phyloP scores from a whole-genome alignment of 2,329 filamentous ascomycete genomes.

The Diaporthe vexans region DNA sequence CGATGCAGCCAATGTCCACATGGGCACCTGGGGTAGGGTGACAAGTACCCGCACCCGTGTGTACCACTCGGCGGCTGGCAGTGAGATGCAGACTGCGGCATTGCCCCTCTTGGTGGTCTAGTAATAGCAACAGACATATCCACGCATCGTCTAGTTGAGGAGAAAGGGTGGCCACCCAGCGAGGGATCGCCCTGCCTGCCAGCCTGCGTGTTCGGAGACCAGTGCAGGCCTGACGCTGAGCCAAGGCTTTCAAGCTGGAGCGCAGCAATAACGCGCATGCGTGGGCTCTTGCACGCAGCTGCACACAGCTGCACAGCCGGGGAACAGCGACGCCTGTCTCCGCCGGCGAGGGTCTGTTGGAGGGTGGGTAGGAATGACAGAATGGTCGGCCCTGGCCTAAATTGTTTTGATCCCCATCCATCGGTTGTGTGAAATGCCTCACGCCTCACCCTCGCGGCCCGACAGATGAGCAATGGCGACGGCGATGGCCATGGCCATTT shows the following conservation, averaged over 20 bases:
- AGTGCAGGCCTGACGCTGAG: slow-evolving; percentile 11
- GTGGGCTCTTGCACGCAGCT: neutral
- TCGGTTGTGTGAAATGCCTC: slow-evolving; percentile 19
- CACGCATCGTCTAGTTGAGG: slow-evolving; percentile 17
- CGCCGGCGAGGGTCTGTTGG: neutral
- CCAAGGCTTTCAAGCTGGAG: slow-evolving; percentile 18
- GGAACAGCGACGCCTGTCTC: slow-evolving; percentile 28
- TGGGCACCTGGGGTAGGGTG: slow-evolving; percentile 10
- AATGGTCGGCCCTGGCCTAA: neutral
- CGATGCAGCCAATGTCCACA: slow-evolving; percentile 7
- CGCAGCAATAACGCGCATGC: neutral
- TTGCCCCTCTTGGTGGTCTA: slow-evolving; percentile 1
- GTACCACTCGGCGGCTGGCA: slow-evolving; percentile 18
- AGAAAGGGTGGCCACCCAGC: slow-evolving; percentile 18
- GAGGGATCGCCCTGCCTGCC: slow-evolving; percentile 33
- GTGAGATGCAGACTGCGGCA: neutral
- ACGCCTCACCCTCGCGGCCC: neutral
- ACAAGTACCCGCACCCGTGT: neutral
- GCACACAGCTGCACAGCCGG: slow-evolving; percentile 9
- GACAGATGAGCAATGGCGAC: slow-evolving; percentile 8
- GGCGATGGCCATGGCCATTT: neutral
- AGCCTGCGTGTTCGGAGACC: slow-evolving; percentile 4
- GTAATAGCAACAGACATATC: slow-evolving; percentile 10
- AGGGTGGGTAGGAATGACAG: neutral
- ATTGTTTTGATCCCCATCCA: neutral